Conservation (phyloP, 106 monocot genomes). For the Gastrodia elata region DNA sequence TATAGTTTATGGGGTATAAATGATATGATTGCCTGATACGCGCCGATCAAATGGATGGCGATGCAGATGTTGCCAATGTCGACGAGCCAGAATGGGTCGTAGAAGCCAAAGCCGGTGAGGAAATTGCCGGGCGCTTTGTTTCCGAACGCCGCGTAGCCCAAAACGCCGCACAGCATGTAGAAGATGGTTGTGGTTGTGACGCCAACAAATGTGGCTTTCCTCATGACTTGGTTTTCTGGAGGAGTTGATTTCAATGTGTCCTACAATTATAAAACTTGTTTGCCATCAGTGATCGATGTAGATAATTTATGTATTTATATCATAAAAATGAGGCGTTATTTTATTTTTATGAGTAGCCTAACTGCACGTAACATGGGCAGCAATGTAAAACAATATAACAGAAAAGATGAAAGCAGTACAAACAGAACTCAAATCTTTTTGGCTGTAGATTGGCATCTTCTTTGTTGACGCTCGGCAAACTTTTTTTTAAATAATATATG, state of each 20-base stretch:
- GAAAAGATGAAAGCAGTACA: too few species aligned
- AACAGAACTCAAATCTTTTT: too few species aligned
- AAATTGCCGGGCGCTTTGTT: conserved; percentile 77
- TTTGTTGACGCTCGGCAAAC: too few species aligned
- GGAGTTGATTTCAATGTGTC: conserved; percentile 63
- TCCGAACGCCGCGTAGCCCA: conserved; percentile 90
- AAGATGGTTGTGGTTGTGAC: conserved; percentile 64
- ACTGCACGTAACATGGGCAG: too few species aligned
- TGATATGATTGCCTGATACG: conserved; percentile 84
- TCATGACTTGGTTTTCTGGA: conserved; percentile 73
- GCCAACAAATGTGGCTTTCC: conserved; percentile 48
- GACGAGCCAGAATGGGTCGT: conserved; percentile 79
- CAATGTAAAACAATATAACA: too few species aligned
- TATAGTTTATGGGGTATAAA: too few species aligned
- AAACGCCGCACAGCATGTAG: conserved; percentile 83
- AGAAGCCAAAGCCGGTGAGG: conserved; percentile 93
- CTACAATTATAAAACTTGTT: conserved; percentile 14
- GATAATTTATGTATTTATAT: too few species aligned
- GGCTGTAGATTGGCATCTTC: too few species aligned
- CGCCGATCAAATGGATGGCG: conserved; percentile 77
- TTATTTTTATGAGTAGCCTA: too few species aligned
- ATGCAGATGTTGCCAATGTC: conserved; percentile 60
- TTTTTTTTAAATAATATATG: too few species aligned
- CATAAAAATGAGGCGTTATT: too few species aligned
- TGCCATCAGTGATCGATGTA: too few species aligned